These are phyloP conservation scores for Plantago coronopus DNA, from an alignment of 305 asterid species.

Conservation along the genomic window DNA sequence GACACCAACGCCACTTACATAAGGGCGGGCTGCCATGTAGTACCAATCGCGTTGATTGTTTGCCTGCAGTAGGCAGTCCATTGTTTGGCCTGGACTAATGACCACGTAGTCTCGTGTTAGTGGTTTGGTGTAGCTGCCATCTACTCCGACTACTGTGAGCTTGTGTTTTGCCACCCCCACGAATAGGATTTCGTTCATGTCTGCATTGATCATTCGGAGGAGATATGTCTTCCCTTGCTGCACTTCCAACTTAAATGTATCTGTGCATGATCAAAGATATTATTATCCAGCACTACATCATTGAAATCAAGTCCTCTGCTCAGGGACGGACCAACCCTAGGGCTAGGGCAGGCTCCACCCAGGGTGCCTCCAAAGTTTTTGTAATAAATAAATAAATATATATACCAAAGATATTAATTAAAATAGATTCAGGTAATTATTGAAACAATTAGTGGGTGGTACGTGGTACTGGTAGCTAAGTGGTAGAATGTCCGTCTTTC, in stretches of 20 bases:
- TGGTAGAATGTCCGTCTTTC: no score
- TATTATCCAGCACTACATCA: no score
- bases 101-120: conserved; percentile 31
- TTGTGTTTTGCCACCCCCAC: conserved; percentile 37
- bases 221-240: conserved; percentile 39
- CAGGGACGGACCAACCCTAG: no score
- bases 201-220: conserved; percentile 37
- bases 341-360: no score
- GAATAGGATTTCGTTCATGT: conserved; percentile 41
- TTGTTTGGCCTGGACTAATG: conserved; percentile 49
- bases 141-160: conserved; percentile 34
- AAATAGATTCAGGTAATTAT: no score
- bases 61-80: conserved; percentile 33
- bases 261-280: conserved; percentile 23
- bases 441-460: no score
- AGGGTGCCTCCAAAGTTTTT: no score
- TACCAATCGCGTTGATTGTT: conserved; percentile 24
- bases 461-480: no score
- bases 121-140: conserved; percentile 49
- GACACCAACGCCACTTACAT: conserved; percentile 32
- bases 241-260: conserved; percentile 33
- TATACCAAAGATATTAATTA: no score
- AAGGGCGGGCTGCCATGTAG: conserved; percentile 39
- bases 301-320: no score
- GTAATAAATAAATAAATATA: no score